Base-by-base conservation (phyloP, 2,329 filamentous ascomycete genomes). In the Capronia coronata region DNA sequence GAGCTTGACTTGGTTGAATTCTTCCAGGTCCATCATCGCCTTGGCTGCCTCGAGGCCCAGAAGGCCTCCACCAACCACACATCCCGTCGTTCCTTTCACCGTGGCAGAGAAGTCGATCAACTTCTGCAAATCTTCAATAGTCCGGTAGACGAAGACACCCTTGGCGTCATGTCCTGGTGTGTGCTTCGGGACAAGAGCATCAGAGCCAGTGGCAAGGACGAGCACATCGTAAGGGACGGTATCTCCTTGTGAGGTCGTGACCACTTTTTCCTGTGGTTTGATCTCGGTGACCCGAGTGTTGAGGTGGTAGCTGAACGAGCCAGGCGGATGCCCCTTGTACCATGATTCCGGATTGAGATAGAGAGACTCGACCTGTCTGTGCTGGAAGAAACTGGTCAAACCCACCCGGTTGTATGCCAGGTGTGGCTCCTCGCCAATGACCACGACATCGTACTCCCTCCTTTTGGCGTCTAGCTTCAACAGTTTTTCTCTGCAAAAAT, bases 381-480 rank as follows among this genome's bases (percentile, higher is more conserved):
- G 87, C 59, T 87, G 82, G 64, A 95, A 95, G 73, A 90, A 95
- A 52, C 83, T 87, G 2, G 88, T 94, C 43, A 95, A 74, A 2
- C 89, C 89, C 23, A 95, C 89, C 50, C 90, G 82, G 65, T 95
- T 95, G 67, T 95, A 95, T 16, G 89, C 89, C 46, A 94, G 72
- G 70, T 95, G 85, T 16, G 84, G 74, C 65, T 95, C 89, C 62
- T 95, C 89, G 54, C 89, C 89, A 54, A 96, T 84, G 9, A 95
- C 87, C 1, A 88, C 76, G 44, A 95, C 78, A 56, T 87, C 80
- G 64, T 89, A 94, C 65, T 89, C 83, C 61, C 83, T 75, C 55
- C 79, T 70, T 61, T 85, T 82, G 1, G 82, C 79, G 65, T 94
- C 89, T 45, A 89, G 79, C 61, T 94, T 94, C 62, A 94, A 75